Base-by-base conservation (phyloP, 2,329 filamentous ascomycete genomes). In the Cytospora paraplurivora region DNA sequence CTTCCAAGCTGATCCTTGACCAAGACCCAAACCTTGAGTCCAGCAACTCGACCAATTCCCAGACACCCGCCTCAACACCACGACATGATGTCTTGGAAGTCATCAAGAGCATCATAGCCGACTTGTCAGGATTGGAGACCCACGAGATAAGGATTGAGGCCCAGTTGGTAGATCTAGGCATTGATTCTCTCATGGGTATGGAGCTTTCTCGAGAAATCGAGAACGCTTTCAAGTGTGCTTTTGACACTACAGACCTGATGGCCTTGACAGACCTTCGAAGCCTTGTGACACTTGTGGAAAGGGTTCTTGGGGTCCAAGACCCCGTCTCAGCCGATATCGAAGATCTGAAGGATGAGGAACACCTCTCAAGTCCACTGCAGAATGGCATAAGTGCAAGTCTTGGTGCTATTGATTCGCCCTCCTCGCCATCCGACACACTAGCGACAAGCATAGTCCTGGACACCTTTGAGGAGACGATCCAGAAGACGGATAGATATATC, bases 151-250 rank as follows among this genome's bases (percentile, higher is more conserved):
- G 73, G 35, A 59, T 68, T 33, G 73, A 76, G 19, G 69, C 69
- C 7, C 66, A 72, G 17, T 71, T 82, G n/a, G 74, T 72, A 7
- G 77, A 81, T 47, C 62, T 82, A 3, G 81, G 81, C 1, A 80
- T 83, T 37, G 81, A 83, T 68, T 83, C 81, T 0, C 72, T 83
- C 0, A 78, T 81, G 75, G 78, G 74, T 0, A 82, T 81, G 77
- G 81, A 83, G 67, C 66, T 83, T 56, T 74, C 71, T 0, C 72
- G 72, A 1, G 81, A 82, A 58, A 66, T 81, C 3, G 76, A 80
- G 53, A 58, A 62, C 1, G 66, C 67, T 0, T 80, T 82, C 63
- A 71, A 74, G 4, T 72, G 71, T 56, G 72, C 59, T 51, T 56
- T 67, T 21, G 33, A 37, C 7, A 55, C 37, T 7, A 57, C 12